Percentiles rank a stretch among this genome's conserved stretches.
phyloP scores from a whole-genome alignment of 352 stramenopile species.

The Globisporangium nagaii region DNA sequence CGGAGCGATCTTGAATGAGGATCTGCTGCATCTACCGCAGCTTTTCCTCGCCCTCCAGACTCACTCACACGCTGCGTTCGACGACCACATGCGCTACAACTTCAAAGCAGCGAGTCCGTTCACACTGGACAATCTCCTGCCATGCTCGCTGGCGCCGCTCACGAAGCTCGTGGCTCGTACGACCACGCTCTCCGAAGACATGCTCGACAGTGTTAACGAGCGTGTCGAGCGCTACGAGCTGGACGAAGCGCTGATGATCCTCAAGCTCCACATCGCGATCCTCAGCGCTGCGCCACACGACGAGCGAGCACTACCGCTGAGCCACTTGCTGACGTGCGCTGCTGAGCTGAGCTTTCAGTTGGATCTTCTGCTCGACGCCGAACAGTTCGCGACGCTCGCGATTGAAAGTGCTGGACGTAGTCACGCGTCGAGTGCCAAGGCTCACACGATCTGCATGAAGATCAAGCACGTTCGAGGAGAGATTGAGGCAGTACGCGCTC shows the following conservation, averaged over 20 bases:
- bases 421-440: conserved; percentile 20
- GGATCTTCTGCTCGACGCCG: conserved; percentile 16
- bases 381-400: conserved; percentile 23
- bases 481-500: conserved; percentile 8
- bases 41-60: conserved; percentile 41
- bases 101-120: conserved; percentile 27
- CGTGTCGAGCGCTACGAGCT: conserved; percentile 18
- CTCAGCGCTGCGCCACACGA: conserved; percentile 23
- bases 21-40: conserved; percentile 44
- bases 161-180: conserved; percentile 24
- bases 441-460: conserved; percentile 30
- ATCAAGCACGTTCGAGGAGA: conserved; percentile 17
- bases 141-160: not conserved
- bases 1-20: conserved; percentile 28
- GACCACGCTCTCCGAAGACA: conserved; percentile 16
- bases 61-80: conserved; percentile 24
- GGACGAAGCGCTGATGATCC: conserved; percentile 18
- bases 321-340: conserved; percentile 29
- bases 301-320: conserved; percentile 23
- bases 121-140: conserved; percentile 14
- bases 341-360: conserved; percentile 27
- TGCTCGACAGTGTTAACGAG: conserved; percentile 17
- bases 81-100: conserved; percentile 26
- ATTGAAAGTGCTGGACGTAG: conserved; percentile 27
- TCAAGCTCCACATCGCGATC: conserved; percentile 42